A percentile compares a stretch with the other conserved stretches of the same genome.
Conservation (phyloP, 345 rosid species). For the Stellera chamaejasme region DNA sequence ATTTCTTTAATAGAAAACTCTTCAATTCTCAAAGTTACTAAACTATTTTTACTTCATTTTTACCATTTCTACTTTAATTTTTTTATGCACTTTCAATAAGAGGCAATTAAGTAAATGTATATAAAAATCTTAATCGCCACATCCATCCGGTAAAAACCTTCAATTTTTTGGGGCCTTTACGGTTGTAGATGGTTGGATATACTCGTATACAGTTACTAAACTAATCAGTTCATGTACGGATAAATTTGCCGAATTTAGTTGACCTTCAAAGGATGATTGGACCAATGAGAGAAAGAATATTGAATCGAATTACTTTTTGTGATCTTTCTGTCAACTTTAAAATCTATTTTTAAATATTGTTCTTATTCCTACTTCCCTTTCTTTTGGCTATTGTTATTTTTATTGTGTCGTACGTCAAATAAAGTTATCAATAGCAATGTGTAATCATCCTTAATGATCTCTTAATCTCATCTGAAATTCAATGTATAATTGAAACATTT, state of each 20-base stretch:
- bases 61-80: too few species aligned
- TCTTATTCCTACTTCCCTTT: neutral
- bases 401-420: neutral
- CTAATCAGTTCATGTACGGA: slow-evolving; percentile 22
- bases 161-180: neutral
- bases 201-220: slow-evolving; percentile 24
- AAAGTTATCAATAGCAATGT: neutral
- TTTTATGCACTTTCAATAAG: too few species aligned
- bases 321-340: neutral
- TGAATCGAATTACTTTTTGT: slow-evolving; percentile 27
- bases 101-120: too few species aligned
- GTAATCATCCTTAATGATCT: slow-evolving; percentile 2
- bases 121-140: too few species aligned
- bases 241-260: slow-evolving; percentile 36
- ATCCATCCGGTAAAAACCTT: too few species aligned
- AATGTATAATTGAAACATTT: neutral
- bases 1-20: too few species aligned
- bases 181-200: neutral
- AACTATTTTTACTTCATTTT: too few species aligned
- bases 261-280: slow-evolving; percentile 43
- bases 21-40: too few species aligned
- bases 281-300: slow-evolving; percentile 30
- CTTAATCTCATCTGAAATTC: neutral
- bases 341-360: neutral
- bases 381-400: slow-evolving; percentile 8